A percentile compares a stretch with the other conserved stretches of the same genome.
Conservation (phyloP, 2,329 filamentous ascomycete species). For the Sarocladium strictum region DNA sequence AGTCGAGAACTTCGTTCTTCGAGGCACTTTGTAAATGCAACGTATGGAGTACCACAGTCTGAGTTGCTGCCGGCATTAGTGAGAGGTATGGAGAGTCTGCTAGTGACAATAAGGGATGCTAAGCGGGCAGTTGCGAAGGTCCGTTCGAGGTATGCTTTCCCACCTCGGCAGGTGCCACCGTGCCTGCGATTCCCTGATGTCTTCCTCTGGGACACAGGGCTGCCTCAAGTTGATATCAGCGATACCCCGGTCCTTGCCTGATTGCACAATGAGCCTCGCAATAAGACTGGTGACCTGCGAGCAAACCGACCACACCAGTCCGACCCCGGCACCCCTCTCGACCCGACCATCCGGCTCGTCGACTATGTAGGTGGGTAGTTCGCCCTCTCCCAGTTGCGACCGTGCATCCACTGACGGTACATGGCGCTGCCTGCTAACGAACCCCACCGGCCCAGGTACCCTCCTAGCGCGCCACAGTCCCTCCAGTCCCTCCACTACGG, state of each 20-base stretch:
- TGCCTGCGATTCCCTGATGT: not conserved
- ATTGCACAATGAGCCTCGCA: not conserved
- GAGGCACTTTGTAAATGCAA: too few relatives aligned
- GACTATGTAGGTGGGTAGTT: not conserved
- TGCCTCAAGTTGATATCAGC: not conserved
- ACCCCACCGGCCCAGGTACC: not conserved
- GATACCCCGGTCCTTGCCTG: not conserved
- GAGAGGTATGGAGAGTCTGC: not conserved
- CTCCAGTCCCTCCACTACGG: slow-evolving; percentile 2
- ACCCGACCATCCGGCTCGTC: slow-evolving; percentile 8
- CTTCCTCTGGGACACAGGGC: not conserved
- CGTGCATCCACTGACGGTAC: not conserved
- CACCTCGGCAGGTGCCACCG: too few relatives aligned
- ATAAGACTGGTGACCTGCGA: not conserved
- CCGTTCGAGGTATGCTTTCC: too few relatives aligned
- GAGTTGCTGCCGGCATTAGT: not conserved
- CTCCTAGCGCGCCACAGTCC: slow-evolving; percentile 1
- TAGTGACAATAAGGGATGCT: not conserved
- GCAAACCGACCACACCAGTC: not conserved
- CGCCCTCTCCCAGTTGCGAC: not conserved
- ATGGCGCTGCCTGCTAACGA: not conserved
- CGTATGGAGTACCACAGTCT: not conserved
- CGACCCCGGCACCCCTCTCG: not conserved
- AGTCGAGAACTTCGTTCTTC: too few relatives aligned
- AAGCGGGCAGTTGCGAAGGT: not conserved